These are phyloP conservation scores for Mycena polygramma DNA, from an alignment of 768 basidiomycete genomes.

Conservation along the genomic window DNA sequence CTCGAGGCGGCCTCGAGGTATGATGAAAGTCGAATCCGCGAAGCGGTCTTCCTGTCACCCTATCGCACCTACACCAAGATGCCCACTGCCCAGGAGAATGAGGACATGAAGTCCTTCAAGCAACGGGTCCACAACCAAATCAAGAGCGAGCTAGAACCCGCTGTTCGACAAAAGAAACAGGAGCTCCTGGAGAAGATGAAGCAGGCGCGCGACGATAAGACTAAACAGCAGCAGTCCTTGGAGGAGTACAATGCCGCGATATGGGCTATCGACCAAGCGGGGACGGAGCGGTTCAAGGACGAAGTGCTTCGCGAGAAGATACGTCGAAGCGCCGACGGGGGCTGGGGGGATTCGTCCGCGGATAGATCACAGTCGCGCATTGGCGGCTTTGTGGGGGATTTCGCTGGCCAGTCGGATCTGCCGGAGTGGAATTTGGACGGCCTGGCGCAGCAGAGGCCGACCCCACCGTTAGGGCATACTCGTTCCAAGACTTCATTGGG, in stretches of 20 bases:
- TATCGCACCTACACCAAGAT: slow-evolving; percentile 14
- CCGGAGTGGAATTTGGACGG: slow-evolving; percentile 30
- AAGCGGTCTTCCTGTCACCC: slow-evolving; percentile 14
- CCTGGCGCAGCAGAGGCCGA: slow-evolving; percentile 23
- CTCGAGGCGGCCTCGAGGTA: slow-evolving; percentile 27
- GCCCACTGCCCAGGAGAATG: slow-evolving; percentile 24
- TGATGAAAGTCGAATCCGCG: slow-evolving; percentile 21
- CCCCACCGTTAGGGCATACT: slow-evolving; percentile 25
- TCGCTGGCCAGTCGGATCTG: neutral
- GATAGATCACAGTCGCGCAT: slow-evolving; percentile 35
- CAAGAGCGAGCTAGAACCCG: slow-evolving; percentile 33
- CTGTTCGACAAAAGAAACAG: slow-evolving; percentile 27
- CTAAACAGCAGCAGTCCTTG: slow-evolving; percentile 25
- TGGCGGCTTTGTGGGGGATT: slow-evolving; percentile 33
- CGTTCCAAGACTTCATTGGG: slow-evolving; percentile 31
- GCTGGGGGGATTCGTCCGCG: slow-evolving; percentile 22
- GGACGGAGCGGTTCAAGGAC: slow-evolving; percentile 27
- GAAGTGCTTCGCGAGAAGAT: slow-evolving; percentile 32
- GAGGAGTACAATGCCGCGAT: slow-evolving; percentile 36
- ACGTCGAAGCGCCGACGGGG: slow-evolving; percentile 24
- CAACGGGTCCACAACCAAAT: slow-evolving; percentile 33
- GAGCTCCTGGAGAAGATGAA: slow-evolving; percentile 35
- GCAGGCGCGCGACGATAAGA: slow-evolving; percentile 31
- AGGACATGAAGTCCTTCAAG: slow-evolving; percentile 35
- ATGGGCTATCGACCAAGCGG: slow-evolving; percentile 25